These are phyloP conservation scores for Lipomyces starkeyi DNA, from an alignment of 805 yeast species.

Conservation along the genomic window DNA sequence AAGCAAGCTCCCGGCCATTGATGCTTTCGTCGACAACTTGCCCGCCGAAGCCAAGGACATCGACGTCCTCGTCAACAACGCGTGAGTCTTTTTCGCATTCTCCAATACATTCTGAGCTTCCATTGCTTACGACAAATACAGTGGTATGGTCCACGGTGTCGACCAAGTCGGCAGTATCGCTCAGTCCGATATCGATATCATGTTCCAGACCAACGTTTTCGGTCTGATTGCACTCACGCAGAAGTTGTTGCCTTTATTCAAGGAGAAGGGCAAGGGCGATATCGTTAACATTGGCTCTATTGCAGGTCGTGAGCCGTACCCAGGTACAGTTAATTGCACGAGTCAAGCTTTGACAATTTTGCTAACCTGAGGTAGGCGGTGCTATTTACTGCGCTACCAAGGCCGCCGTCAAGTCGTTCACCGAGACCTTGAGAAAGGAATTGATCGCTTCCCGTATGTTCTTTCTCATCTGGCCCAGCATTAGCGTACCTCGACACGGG, in stretches of 20 bases:
- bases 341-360: background rate
- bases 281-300: constrained; percentile 70
- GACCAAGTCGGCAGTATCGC: constrained; percentile 75
- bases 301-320: constrained; percentile 74
- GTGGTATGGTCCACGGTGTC: constrained; percentile 71
- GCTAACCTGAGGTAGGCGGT: constrained; percentile 51
- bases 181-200: constrained; percentile 67
- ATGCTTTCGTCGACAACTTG: constrained; percentile 57
- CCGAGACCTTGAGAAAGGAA: constrained; percentile 72
- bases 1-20: constrained; percentile 57
- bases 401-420: constrained; percentile 64
- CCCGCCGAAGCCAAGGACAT: constrained; percentile 62
- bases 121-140: constrained; percentile 16
- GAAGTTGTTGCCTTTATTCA: constrained; percentile 72
- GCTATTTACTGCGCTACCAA: constrained; percentile 74
- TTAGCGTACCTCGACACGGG: background rate
- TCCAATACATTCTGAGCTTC: background rate
- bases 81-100: constrained; percentile 45
- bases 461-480: background rate
- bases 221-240: constrained; percentile 88
- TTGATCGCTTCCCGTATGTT: constrained; percentile 62
- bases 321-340: constrained; percentile 40
- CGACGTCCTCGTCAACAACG: constrained; percentile 69
- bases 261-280: constrained; percentile 66
- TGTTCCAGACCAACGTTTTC: constrained; percentile 86